phyloP scores from a whole-genome alignment of 768 basidiomycete genomes.

The Clitopilus passeckerianus region DNA sequence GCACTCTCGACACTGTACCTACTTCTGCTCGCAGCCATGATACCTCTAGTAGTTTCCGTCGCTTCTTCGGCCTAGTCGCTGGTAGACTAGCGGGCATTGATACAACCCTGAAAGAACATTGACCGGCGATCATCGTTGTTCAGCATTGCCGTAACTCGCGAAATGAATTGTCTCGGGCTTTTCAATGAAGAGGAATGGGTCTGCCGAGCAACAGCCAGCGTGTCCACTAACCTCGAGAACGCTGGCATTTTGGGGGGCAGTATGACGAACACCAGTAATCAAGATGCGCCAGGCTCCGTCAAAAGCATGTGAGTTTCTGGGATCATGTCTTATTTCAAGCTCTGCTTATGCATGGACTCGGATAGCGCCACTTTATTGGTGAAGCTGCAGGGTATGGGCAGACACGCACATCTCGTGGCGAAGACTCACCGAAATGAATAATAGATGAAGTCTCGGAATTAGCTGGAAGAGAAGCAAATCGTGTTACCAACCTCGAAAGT shows the following conservation, averaged over 20 bases:
- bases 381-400: not conserved
- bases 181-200: not conserved
- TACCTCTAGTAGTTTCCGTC: too few species aligned
- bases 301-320: not conserved
- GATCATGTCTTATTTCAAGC: not conserved
- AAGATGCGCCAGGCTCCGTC: not conserved
- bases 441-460: not conserved
- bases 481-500: not conserved
- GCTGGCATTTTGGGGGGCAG: not conserved
- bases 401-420: not conserved
- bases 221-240: not conserved
- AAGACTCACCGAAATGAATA: not conserved
- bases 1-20: too few species aligned
- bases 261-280: not conserved
- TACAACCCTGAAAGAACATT: not conserved
- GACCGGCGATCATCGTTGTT: not conserved
- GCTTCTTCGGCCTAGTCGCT: too few species aligned
- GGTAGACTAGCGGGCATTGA: too few species aligned
- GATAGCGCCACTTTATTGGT: not conserved
- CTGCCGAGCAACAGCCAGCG: not conserved
- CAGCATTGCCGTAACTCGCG: not conserved
- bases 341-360: too few species aligned
- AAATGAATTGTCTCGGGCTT: not conserved
- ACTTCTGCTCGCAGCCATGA: too few species aligned
- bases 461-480: not conserved